Evolutionary conservation across 2,329 filamentous ascomycete genomes (phyloP), one percentile per base, ranked within the genome.

Genomic region (Penicillium aurantiogriseum): DNA sequence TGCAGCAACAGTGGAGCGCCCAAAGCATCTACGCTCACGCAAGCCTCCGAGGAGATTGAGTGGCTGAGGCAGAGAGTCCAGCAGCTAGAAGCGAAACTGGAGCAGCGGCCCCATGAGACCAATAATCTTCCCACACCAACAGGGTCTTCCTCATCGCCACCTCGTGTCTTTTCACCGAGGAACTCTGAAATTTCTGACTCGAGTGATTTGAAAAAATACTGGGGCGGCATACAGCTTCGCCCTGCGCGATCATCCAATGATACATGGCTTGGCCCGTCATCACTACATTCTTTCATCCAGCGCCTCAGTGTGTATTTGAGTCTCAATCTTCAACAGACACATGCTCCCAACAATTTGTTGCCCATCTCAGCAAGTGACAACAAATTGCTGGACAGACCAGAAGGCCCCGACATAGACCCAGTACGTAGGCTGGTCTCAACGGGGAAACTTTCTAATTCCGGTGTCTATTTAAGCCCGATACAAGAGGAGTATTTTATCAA

Each of bases 401-500:
- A 33, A 23, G 31, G 50, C n/a, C 42, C 50, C 31, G n/a, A 45
- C 31, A 25, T 25, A 27, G 39, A 52, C 31, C 31, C 39, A 52
- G 21, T 25, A 23, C 42, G 21, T 23, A 23, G 40, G 50, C 31
- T 36, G n/a, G 39, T 44, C 25, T 52, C 50, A 33, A 36, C 40
- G n/a, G 40, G 29, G 23, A 43, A 52, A 13, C 40, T 43, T 29
- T 33, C 50, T 23, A 35, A 29, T 33, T 21, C 17, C 10, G 50
- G 40, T 21, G 40, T 52, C 17, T 72, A 73, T 40, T 36, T 63
- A 21, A 66, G 38, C 21, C 57, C 51, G 15, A 58, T 58, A 19
- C 62, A 67, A 51, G 65, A 67, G 33, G 65, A 66, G 7, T 64
- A 63, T 23, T 64, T 67, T 29, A 25, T 66, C 23, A 58, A 60